Conservation (phyloP, 2,329 filamentous ascomycete species). For the Colletotrichum aenigma region DNA sequence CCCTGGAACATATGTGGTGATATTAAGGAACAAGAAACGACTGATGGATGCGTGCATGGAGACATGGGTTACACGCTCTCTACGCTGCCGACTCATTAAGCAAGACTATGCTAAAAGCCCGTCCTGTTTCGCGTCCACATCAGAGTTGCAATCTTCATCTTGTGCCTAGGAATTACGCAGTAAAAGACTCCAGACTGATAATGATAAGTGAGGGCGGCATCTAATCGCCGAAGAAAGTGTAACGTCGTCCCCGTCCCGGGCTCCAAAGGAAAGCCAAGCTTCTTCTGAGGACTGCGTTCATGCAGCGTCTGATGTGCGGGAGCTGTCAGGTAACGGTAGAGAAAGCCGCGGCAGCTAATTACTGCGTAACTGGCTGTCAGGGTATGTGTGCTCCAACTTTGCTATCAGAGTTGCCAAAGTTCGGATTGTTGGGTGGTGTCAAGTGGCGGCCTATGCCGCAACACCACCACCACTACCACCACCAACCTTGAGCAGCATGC, state of each 20-base stretch:
- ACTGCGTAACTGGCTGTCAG: background rate
- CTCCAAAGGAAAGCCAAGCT: background rate
- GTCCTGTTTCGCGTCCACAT: background rate
- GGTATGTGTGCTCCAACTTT: background rate
- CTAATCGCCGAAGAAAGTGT: background rate
- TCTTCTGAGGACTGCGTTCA: background rate
- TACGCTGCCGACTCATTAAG: background rate
- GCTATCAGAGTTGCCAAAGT: background rate
- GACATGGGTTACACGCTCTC: background rate
- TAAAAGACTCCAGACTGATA: background rate
- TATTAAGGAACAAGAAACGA: constrained; percentile 15
- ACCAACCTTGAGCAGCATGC: background rate
- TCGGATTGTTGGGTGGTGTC: background rate
- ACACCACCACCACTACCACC: background rate
- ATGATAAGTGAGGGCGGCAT: background rate
- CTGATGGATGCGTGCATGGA: constrained; percentile 1
- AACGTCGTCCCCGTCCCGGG: background rate
- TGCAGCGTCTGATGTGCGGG: constrained; percentile 5
- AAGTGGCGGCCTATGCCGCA: background rate
- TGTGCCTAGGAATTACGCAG: background rate
- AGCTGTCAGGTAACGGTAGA: background rate
- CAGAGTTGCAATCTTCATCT: background rate
- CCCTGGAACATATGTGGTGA: constrained; percentile 4
- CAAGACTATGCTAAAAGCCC: background rate
- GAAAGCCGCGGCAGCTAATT: background rate